Base-by-base conservation (phyloP, 768 basidiomycete species). In the Rubroboletus satanas region DNA sequence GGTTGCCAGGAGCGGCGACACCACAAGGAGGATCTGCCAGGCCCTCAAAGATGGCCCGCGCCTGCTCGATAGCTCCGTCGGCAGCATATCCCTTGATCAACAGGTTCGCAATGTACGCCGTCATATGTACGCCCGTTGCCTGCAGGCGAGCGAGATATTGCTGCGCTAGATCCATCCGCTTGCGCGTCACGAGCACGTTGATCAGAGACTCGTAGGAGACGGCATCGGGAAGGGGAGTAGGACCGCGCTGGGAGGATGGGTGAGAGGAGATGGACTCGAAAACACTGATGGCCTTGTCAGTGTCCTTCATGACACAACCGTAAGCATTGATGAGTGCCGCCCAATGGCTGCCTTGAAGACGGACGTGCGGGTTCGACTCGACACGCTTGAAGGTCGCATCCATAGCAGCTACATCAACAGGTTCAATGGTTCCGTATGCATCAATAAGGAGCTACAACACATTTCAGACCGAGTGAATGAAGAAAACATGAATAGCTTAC, bases 101-200 rank as follows among this genome's bases (percentile, higher is more conserved):
- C 33, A 67, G 32, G 74, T 98, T 98, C 28, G 88, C 89, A 60
- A 98, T 90, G 71, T 99, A 99, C 7, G 96, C 94, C 2, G 95
- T 98, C 83, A 93, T 87, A 63, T 89, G 88, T 8, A 94, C 83
- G 32, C 83, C 83, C 7, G 79, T 75, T 1, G 71, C 62, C 23
- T 72, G 74, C 75, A 98, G 83, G 54, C 82, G 81, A 32, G 73
- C 67, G 35, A 88, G 69, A 66, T 91, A 93, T 17, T 73, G 62
- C 0, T 85, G 84, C 26, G 94, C 79, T 44, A 94, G 81, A 59
- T 94, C 93, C 49, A 87, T 77, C 15, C 87, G 84, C 35, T 85
- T 86, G 67, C 87, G 83, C 5, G 83, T 85, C 44, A 93, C 84
- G 39, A 95, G 74, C 29, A 89, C 88, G 68, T 90, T 94, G 77